Base-by-base conservation (phyloP, 2,329 filamentous ascomycete species). In the Aphanoascus verrucosus region DNA sequence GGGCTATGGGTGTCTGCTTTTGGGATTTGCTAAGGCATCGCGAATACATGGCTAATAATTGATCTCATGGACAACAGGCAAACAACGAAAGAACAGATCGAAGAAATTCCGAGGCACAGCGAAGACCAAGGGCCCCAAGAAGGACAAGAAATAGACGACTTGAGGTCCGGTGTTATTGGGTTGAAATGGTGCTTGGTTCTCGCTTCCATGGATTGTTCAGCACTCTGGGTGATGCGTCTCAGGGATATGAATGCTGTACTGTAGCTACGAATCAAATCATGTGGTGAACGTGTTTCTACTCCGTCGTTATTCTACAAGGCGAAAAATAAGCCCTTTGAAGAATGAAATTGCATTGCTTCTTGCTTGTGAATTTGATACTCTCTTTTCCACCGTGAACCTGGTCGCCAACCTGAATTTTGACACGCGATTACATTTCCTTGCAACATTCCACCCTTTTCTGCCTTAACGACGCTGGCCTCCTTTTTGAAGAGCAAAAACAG, bases 1-100 rank as follows among this genome's bases (percentile, higher is more conserved):
- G 40, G 32, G 17, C n/a, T 23, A 15, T 45, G 17, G 19, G 17
- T 20, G 23, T 8, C 15, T 5, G 7, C 12, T 37, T 9, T 28
- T 46, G 1, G 17, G 4, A 8, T 23, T 37, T 14, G 37, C 14
- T 8, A 41, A 17, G 37, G 28, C 15, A n/a, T 37, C 40, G 6
- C 41, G n/a, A 31, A n/a, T 38, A 8, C 12, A 53, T 46, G 35
- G 49, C 58, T 58, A 55, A 56, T 56, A 12, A 46, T 46, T 41
- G 53, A 55, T 56, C 41, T 59, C 55, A 62, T 62, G 46, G 19
- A 56, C 56, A 65, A 80, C 77, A 97, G 91, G 91, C 85, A 98
- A 98, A 83, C 93, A 97, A 81, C 87, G 93, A 81, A 98, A 98
- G 88, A 98, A 98, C 88, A 84, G 91, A 76, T 84, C 87, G 78